Evolutionary conservation across 352 stramenopile species (phyloP), one percentile per base, ranked within the genome.

Genomic region (Blastocystis sp.): DNA sequence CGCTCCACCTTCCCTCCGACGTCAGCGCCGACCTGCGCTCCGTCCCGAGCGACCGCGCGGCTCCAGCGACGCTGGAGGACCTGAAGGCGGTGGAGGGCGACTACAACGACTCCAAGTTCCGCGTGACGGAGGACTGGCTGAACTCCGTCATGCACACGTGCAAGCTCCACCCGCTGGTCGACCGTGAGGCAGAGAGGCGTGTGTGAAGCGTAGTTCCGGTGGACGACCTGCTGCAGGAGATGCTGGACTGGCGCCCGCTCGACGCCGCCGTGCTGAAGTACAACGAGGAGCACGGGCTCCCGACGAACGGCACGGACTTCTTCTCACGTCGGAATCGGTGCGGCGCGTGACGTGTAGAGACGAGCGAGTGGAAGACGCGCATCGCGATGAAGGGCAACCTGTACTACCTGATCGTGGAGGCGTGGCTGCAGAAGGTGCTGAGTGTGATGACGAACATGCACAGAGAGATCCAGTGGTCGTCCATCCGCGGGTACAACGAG

Each of bases 321-420:
- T 85, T 85, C 66, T 16, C 33, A 13, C 31, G 74, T 85, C 51
- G 31, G 21, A 9, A 2, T 71, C 3, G 2, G n/a, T 29, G 51
- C 26, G 6, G 31, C 21, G 13, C 3, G 29, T 69, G 19, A 35
- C 31, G 31, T n/a, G 61, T 67, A 85, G 74, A 60, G 60, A 70
- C 51, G 21, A 85, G 66, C 61, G 74, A 85, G 2, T 85, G 74
- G 74, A 85, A 85, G 60, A 85, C 60, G n/a, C 74, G 74, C n/a
- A 85, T 85, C 45, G n/a, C 41, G 33, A 85, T 85, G 74, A 85
- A 85, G 39, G 79, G 79, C 21, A 89, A 89, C 66, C 63, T 89
- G 39, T 89, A 89, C 60, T 89, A 89, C n/a, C 19, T 89, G 21
- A 80, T 89, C 41, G 67, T 61, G 31, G 79, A 89, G 41, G 79